Percentiles rank a stretch among this genome's conserved stretches.
Conservation (phyloP, 2,329 filamentous ascomycete genomes). For the Teratosphaeriaceae sp. region DNA sequence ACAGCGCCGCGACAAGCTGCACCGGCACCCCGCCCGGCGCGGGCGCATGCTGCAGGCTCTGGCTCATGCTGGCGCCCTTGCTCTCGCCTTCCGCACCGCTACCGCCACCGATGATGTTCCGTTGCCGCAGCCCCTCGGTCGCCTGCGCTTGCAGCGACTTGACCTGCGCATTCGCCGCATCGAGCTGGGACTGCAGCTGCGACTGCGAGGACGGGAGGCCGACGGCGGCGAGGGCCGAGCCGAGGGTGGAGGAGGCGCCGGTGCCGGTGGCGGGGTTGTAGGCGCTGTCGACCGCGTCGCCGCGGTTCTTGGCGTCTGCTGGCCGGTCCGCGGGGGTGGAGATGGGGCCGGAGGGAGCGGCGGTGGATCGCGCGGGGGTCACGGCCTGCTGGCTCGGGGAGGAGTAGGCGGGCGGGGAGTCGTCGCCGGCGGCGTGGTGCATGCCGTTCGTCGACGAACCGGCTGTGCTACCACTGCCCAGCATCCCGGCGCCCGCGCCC, state of each 20-base stretch:
- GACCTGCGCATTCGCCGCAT: constrained; percentile 68
- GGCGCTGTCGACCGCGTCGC: constrained; percentile 35
- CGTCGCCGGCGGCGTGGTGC: constrained; percentile 19
- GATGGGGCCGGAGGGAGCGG: constrained; percentile 32
- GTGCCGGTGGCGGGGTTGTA: constrained; percentile 30
- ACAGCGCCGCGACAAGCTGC: constrained; percentile 74
- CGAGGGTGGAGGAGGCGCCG: constrained; percentile 16
- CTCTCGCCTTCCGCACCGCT: constrained; percentile 6
- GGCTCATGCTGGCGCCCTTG: constrained; percentile 9
- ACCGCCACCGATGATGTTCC: constrained; percentile 47
- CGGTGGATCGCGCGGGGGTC: constrained; percentile 37
- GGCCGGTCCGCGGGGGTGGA: constrained; percentile 29
- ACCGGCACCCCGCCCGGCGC: constrained; percentile 69
- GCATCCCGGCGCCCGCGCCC: constrained; percentile 3
- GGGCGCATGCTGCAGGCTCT: constrained; percentile 19
- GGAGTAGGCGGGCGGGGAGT: constrained; percentile 47
- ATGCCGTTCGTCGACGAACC: constrained; percentile 24
- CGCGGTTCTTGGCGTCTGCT: constrained; percentile 32
- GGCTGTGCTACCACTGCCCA: too few relatives aligned
- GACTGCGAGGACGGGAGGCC: constrained; percentile 48
- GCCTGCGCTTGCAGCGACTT: constrained; percentile 57
- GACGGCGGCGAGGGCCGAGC: constrained; percentile 35
- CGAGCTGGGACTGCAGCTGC: constrained; percentile 66
- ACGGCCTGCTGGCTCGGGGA: constrained; percentile 43
- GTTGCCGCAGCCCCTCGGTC: constrained; percentile 68